phyloP scores from a whole-genome alignment of 805 yeast species.

The Komagataella pseudopastoris region DNA sequence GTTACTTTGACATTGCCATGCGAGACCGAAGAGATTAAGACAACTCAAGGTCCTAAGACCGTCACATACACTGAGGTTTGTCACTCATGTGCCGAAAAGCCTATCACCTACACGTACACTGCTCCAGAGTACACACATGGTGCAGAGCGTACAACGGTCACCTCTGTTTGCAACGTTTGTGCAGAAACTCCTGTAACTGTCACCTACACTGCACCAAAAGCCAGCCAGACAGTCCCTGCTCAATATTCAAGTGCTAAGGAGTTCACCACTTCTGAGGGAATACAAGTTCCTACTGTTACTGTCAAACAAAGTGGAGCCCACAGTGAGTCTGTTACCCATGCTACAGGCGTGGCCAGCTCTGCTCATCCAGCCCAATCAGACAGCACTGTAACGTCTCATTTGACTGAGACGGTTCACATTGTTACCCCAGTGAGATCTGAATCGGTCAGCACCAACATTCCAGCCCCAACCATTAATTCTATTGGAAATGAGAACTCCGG shows the following conservation, averaged over 20 bases:
- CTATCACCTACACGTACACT: not conserved
- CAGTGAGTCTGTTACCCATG: not conserved
- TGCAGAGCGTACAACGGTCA: not conserved
- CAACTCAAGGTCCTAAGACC: not conserved
- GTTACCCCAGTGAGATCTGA: not conserved
- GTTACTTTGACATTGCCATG: not conserved
- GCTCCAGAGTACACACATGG: not conserved
- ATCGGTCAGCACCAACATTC: not conserved
- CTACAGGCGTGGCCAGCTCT: not conserved
- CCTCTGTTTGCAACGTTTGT: not conserved
- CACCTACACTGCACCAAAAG: not conserved
- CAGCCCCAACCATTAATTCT: not conserved
- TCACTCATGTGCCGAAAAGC: not conserved
- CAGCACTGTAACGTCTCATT: not conserved
- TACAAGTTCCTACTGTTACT: not conserved
- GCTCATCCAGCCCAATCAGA: not conserved
- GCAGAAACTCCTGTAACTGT: not conserved
- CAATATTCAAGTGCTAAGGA: not conserved
- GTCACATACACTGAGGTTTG: not conserved
- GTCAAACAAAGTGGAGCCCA: not conserved
- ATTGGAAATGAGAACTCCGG: not conserved
- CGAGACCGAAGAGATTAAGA: not conserved
- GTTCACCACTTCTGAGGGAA: not conserved
- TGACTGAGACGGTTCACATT: not conserved
- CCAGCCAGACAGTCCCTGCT: not conserved